A percentile compares a stretch with the other conserved stretches of the same genome.
phyloP scores from a whole-genome alignment of 2,329 filamentous ascomycete genomes.

The Coniella lustricola region DNA sequence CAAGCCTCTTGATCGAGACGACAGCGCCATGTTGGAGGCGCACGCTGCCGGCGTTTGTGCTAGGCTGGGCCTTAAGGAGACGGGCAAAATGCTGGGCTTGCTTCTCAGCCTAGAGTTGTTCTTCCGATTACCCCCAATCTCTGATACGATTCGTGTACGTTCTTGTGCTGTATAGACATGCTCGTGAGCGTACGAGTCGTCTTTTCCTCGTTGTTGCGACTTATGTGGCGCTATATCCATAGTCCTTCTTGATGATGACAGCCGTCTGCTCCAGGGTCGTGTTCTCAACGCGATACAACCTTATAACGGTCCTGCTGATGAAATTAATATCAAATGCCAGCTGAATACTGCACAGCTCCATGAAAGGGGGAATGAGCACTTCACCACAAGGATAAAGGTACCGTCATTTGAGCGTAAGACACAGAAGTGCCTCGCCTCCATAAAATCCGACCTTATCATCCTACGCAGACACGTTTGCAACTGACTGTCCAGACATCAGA shows the following conservation, averaged over 20 bases:
- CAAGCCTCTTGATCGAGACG: background rate
- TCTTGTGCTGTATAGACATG: background rate
- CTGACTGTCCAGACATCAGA: no score
- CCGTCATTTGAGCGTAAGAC: no score
- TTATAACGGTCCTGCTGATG: background rate
- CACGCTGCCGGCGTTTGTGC: background rate
- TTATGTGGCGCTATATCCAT: slow-evolving; percentile 1
- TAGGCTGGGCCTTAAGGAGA: background rate
- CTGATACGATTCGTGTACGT: slow-evolving; percentile 1
- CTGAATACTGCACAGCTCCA: background rate
- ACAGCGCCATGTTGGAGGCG: background rate
- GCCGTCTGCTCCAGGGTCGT: background rate
- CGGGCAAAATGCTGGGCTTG: background rate
- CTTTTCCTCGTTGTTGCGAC: background rate
- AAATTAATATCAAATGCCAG: background rate
- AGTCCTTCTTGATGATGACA: background rate
- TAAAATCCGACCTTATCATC: no score
- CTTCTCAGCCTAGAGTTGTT: background rate
- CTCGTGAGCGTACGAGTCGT: background rate
- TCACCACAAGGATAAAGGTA: no score
- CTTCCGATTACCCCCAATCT: slow-evolving; percentile 1
- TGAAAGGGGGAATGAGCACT: no score
- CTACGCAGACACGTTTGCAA: no score
- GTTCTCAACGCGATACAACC: background rate
- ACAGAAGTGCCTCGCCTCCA: no score